A percentile compares a stretch with the other conserved stretches of the same genome.
phyloP scores from a whole-genome alignment of 345 rosid species.

The Acer yangbiense region DNA sequence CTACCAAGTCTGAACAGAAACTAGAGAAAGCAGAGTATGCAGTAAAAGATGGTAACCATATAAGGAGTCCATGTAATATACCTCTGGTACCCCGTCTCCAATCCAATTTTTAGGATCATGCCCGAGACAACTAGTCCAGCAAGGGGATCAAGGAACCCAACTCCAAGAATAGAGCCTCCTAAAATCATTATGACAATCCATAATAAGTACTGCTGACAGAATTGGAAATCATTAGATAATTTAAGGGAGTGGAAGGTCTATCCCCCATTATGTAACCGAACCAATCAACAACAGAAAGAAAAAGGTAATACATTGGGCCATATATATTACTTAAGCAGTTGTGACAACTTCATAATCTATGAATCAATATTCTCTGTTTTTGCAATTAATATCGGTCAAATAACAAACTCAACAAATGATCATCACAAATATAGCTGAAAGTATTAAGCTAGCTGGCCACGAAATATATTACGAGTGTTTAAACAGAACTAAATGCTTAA shows the following conservation, averaged over 20 bases:
- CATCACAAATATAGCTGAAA: neutral
- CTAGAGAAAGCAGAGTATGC: constrained; percentile 9
- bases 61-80: constrained; percentile 25
- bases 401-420: neutral
- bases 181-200: constrained; percentile 29
- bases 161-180: constrained; percentile 94
- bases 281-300: neutral
- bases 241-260: constrained; percentile 5
- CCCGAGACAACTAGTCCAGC: constrained; percentile 92
- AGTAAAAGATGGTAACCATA: constrained; percentile 10
- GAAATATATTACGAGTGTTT: neutral
- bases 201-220: constrained; percentile 1
- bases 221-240: constrained; percentile 6
- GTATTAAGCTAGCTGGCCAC: neutral
- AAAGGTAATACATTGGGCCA: neutral
- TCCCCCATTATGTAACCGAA: neutral
- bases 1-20: neutral
- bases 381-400: neutral
- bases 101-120: constrained; percentile 83
- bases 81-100: constrained; percentile 90
- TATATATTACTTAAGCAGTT: neutral
- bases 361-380: neutral
- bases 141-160: constrained; percentile 83
- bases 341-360: neutral
- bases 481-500: constrained; percentile 4